Percentiles rank a stretch among this genome's conserved stretches.
phyloP scores from a whole-genome alignment of 805 yeast genomes.

The Kuraishia hungarica region DNA sequence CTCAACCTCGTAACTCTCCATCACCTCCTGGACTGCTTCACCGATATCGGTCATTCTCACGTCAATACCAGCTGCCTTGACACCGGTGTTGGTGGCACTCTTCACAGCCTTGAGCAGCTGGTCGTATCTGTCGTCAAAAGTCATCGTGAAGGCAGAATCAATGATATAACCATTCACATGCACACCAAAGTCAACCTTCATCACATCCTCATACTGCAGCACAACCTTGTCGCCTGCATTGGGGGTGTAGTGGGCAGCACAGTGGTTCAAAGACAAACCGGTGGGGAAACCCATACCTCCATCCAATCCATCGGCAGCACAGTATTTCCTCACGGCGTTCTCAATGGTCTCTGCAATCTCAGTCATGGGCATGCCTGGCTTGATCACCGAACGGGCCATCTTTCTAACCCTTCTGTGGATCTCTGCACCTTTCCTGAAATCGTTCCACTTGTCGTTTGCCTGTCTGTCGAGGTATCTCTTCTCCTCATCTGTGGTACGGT shows the following conservation, averaged over 20 bases:
- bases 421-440: constrained; percentile 92
- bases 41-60: constrained; percentile 94
- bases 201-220: constrained; percentile 78
- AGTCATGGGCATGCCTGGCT: constrained; percentile 89
- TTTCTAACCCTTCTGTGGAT: constrained; percentile 87
- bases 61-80: constrained; percentile 90
- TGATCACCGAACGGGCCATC: constrained; percentile 61
- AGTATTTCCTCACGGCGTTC: constrained; percentile 66
- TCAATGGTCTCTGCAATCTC: constrained; percentile 89
- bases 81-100: constrained; percentile 92
- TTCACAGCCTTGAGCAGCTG: constrained; percentile 73
- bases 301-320: constrained; percentile 56
- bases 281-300: constrained; percentile 98
- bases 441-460: constrained; percentile 63
- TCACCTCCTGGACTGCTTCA: constrained; percentile 90
- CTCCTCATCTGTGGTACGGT: constrained; percentile 82
- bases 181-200: constrained; percentile 96
- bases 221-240: constrained; percentile 88
- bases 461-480: constrained; percentile 68
- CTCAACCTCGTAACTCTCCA: constrained; percentile 95
- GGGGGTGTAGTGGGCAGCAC: constrained; percentile 98
- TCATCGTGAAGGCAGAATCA: constrained; percentile 90
- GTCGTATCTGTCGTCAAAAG: constrained; percentile 82
- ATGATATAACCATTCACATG: constrained; percentile 92
- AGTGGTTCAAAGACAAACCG: constrained; percentile 87